Percentiles rank a stretch among this genome's conserved stretches.
phyloP scores from a whole-genome alignment of 129 eudicot genomes.

The Flaveria brownii region DNA sequence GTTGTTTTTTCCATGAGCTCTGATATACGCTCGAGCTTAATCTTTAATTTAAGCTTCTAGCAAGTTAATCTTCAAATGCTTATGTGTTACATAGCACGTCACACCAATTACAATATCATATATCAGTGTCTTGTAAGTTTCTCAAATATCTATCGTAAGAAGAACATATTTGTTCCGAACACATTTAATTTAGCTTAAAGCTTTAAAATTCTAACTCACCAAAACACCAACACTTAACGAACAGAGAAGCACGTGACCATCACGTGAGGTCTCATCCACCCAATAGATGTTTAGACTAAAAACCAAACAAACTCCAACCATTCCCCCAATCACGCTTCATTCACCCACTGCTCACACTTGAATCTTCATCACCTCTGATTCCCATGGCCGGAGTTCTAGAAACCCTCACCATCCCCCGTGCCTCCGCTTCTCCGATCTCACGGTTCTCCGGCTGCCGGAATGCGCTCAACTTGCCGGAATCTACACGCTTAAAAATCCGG shows the following conservation, averaged over 20 bases:
- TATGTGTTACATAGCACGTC: too few species aligned
- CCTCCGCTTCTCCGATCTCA: not conserved
- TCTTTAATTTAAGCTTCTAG: too few species aligned
- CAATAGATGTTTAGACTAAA: not conserved
- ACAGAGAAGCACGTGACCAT: not conserved
- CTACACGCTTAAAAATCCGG: not conserved
- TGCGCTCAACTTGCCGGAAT: not conserved
- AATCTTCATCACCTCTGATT: not conserved
- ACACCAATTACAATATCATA: too few species aligned
- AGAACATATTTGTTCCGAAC: too few species aligned
- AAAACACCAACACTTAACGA: not conserved
- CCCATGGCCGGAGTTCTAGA: constrained; percentile 12
- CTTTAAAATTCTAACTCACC: too few species aligned
- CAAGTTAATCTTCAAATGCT: too few species aligned
- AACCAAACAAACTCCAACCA: not conserved
- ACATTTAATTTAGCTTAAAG: too few species aligned
- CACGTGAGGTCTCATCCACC: not conserved
- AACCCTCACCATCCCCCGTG: constrained; percentile 1
- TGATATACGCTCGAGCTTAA: too few species aligned
- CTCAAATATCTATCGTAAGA: too few species aligned
- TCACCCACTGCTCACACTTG: not conserved
- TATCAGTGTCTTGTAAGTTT: too few species aligned
- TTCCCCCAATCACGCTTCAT: not conserved
- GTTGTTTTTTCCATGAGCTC: too few species aligned
- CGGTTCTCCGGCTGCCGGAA: not conserved